Base-by-base conservation (phyloP, 1,284 basidiomycete species). In the Ceratobasidium sp. region DNA sequence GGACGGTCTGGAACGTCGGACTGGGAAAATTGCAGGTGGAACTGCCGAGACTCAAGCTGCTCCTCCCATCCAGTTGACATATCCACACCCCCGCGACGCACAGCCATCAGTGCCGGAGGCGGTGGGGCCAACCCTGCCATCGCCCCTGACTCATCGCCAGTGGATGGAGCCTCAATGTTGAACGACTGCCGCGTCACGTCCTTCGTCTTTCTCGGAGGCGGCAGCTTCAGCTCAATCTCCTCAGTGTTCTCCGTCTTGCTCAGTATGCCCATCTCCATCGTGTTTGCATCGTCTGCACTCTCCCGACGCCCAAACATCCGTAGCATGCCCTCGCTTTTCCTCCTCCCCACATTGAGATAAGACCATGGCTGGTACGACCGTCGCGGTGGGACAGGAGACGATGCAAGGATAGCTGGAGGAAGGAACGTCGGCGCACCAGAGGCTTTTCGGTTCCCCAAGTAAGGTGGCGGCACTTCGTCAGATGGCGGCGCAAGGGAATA, bases 201-300 rank as follows among this genome's bases (percentile, higher is more conserved):
- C 46, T 71, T 71, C 2, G 67, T 71, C 21, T 23, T 58, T 8
- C 67, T 23, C 28, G 67, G 43, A 7, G 67, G 67, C 9, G 67
- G 67, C 28, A 71, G 16, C 50, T 55, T 43, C 28, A 44, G 5
- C 16, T n/a, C 43, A 18, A 49, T 41, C 18, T 47, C 55, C 30
- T 2, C 50, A 43, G 66, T 28, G 28, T 46, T 6, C 38, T 26
- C 14, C 38, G 26, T 23, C 57, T 30, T 2, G 21, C 14, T 23
- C 26, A 32, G 7, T 30, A n/a, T 8, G 26, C 46, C 21, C 43
- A 30, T 1, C 30, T 58, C 66, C 30, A 44, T 4, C 38, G 30
- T 43, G 16, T 21, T 38, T 41, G 2, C 26, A 18, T 32, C 54
- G 43, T 50, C 67, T 26, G 26, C 44, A 4, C 26, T 28, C 35